Conservation (phyloP, 2,329 filamentous ascomycete genomes). For the Talaromyces marneffei region DNA sequence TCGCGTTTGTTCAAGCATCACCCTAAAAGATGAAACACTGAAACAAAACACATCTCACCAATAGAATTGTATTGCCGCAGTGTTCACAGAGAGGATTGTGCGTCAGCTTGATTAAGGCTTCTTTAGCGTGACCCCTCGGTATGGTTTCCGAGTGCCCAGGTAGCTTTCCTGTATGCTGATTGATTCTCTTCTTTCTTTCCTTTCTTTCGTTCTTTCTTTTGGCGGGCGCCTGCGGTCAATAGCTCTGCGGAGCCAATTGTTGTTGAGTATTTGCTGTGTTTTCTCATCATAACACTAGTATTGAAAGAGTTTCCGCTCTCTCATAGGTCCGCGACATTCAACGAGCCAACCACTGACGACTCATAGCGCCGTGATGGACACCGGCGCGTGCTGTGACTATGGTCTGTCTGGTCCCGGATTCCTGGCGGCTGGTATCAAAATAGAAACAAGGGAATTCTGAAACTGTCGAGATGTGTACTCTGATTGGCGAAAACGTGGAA, state of each 20-base stretch:
- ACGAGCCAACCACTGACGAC: slow-evolving; percentile 19
- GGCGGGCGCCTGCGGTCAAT: background rate
- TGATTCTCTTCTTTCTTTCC: background rate
- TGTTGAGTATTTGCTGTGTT: background rate
- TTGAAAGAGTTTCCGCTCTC: background rate
- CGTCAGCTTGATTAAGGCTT: slow-evolving; percentile 6
- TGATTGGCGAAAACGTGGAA: slow-evolving; percentile 15
- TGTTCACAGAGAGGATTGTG: slow-evolving; percentile 4
- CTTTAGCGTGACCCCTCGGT: slow-evolving; percentile 3
- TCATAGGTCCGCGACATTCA: slow-evolving; percentile 1
- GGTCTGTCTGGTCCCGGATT: slow-evolving; percentile 10
- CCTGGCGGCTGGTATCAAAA: slow-evolving; percentile 23
- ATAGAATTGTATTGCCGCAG: background rate
- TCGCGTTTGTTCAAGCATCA: background rate
- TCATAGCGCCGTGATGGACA: slow-evolving; percentile 21
- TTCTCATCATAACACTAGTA: background rate
- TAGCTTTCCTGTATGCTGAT: background rate
- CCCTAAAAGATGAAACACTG: slow-evolving; percentile 6
- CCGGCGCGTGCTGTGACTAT: slow-evolving; percentile 25
- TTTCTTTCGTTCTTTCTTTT: background rate
- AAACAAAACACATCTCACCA: background rate
- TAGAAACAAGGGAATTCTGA: slow-evolving; percentile 16
- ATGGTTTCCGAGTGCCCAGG: slow-evolving; percentile 6
- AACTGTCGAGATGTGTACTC: slow-evolving; percentile 17
- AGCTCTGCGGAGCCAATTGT: background rate